Base-by-base conservation (phyloP, 441 rosid genomes). In the Pelargonium australe region DNA sequence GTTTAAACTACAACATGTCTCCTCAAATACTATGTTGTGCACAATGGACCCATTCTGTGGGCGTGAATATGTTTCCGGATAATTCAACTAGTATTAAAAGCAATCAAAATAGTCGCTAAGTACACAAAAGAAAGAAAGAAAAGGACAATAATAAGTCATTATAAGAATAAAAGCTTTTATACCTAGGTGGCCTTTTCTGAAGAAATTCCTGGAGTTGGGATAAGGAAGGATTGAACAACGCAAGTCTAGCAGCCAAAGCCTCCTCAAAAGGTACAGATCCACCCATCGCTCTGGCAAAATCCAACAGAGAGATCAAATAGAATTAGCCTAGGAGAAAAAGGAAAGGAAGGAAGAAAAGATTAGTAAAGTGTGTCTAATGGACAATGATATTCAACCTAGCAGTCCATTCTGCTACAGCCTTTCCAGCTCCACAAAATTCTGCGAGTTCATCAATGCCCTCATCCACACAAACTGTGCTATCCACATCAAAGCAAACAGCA, bases 381-480 rank as follows among this genome's bases (percentile, higher is more conserved):
- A 31, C 14, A 20, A n/a, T 64, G 69, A 58, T 40, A 77, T 75
- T 68, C 71, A 79, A 95, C 99, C 97, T 95, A 49, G 90, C 98
- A 71, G 99, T 95, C 98, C 96, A 95, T 78, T 95, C 99, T 9
- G 96, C 96, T 74, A 95, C 99, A 70, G 97, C 98, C 72, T 87
- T 85, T 74, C 98, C 97, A 70, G 98, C 97, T 73, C 97, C 98
- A 85, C 99, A 95, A 74, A 87, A 95, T 68, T 95, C 99, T 0
- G 98, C 99, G 73, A 95, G 91, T 77, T 95, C 98, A 77, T 95
- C 98, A 49, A 95, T 95, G 53, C 99, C 99, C 84, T 95, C 99
- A 77, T 95, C 97, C 67, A 80, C 69, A 70, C 99, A 95, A 37
- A 91, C 99, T 4, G 99, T 95, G 83, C 99, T 91, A 84, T 95